These are phyloP conservation scores for Arabidopsis lyrata DNA, from an alignment of 441 rosid genomes.

Conservation along the genomic window DNA sequence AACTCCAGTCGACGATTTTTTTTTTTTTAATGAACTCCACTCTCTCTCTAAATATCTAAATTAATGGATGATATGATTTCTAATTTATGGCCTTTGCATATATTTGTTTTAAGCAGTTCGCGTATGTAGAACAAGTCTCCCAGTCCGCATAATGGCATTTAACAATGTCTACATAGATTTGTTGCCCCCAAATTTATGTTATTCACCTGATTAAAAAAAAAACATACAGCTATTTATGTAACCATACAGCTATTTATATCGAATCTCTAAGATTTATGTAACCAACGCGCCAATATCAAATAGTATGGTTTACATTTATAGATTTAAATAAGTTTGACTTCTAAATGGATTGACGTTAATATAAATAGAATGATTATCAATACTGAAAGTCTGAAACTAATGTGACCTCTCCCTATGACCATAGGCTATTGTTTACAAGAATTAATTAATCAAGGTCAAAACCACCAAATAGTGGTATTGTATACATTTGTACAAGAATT, in stretches of 20 bases:
- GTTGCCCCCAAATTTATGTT: background rate
- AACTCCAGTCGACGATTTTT: conserved; percentile 3
- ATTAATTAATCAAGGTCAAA: conserved; percentile 26
- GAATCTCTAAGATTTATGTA: conserved; percentile 17
- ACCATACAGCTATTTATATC: conserved; percentile 33
- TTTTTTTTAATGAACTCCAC: conserved; percentile 16
- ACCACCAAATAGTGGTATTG: conserved; percentile 3
- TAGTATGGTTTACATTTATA: background rate
- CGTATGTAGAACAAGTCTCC: conserved; percentile 31
- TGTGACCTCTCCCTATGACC: conserved; percentile 29
- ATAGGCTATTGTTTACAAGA: conserved; percentile 6
- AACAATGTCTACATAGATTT: background rate
- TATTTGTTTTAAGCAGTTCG: conserved; percentile 7
- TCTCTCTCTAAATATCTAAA: conserved; percentile 24
- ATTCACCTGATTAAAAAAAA: conserved; percentile 1
- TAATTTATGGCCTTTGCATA: background rate
- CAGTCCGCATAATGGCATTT: conserved; percentile 41
- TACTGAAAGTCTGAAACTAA: background rate
- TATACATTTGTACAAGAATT: background rate
- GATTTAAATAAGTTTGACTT: conserved; percentile 37
- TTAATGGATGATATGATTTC: conserved; percentile 4
- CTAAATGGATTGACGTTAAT: background rate
- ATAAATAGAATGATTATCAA: background rate
- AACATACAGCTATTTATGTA: conserved; percentile 32
- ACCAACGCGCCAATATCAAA: conserved; percentile 22